Percentiles rank a stretch among this genome's conserved stretches.
These are phyloP conservation scores for Euphorbia schlechtendalii DNA, from an alignment of 441 rosid species.

Conservation along the genomic window DNA sequence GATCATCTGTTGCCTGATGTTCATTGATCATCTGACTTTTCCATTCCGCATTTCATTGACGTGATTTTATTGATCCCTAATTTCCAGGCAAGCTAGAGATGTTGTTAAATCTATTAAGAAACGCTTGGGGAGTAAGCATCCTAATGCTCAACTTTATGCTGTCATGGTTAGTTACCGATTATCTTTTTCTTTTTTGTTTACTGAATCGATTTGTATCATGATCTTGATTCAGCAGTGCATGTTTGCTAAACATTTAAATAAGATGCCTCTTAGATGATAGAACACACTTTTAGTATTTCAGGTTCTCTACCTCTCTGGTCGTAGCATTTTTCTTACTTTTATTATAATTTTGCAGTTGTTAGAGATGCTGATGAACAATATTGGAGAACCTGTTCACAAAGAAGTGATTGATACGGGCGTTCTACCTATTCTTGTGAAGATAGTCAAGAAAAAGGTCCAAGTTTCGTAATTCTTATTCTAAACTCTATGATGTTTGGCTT, in stretches of 20 bases:
- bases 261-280: conserved; percentile 2
- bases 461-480: background rate
- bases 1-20: background rate
- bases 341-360: conserved; percentile 51
- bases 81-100: conserved; percentile 74
- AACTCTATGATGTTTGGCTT: background rate
- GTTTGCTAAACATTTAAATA: background rate
- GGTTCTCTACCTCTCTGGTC: conserved; percentile 10
- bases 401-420: conserved; percentile 71
- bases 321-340: background rate
- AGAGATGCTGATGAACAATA: conserved; percentile 97
- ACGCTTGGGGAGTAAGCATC: conserved; percentile 67
- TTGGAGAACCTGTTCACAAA: conserved; percentile 71
- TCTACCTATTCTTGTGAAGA: conserved; percentile 81
- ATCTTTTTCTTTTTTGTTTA: conserved; percentile 7
- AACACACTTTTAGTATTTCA: background rate
- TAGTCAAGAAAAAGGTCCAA: conserved; percentile 92
- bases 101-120: conserved; percentile 84
- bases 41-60: conserved; percentile 11
- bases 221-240: background rate
- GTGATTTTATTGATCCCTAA: conserved; percentile 3
- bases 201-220: background rate
- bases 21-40: background rate
- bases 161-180: conserved; percentile 54
- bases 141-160: conserved; percentile 68